Evolutionary conservation across 2,329 filamentous ascomycete genomes (phyloP).

Genomic region (Penicillium nordicum): DNA sequence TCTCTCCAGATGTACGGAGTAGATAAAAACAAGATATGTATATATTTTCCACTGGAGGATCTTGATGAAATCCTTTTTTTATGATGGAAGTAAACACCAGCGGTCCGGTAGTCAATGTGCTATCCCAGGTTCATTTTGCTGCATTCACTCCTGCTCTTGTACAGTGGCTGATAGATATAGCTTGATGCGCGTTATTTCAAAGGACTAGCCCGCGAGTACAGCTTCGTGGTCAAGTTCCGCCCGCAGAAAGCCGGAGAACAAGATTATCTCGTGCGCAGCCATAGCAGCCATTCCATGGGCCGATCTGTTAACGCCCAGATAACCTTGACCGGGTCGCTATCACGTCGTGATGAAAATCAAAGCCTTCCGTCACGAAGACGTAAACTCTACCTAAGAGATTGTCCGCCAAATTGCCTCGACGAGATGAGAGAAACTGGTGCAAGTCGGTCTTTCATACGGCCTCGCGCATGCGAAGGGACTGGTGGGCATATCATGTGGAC

Average conservation of each 20-base stretch:
- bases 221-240: conserved; percentile 57
- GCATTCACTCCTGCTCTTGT: no score
- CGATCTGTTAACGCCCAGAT: conserved; percentile 76
- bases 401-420: conserved; percentile 62
- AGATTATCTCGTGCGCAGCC: conserved; percentile 58
- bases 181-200: conserved; percentile 59
- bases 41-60: no score
- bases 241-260: conserved; percentile 58
- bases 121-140: conserved; percentile 47
- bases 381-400: conserved; percentile 62
- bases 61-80: no score
- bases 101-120: conserved; percentile 56
- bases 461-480: conserved; percentile 46
- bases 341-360: conserved; percentile 72
- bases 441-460: conserved; percentile 47
- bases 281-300: conserved; percentile 59
- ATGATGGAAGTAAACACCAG: conserved; percentile 51
- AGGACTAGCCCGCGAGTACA: conserved; percentile 56
- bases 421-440: conserved; percentile 66
- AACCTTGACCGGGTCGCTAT: conserved; percentile 71
- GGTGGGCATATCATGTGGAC: conserved; percentile 14
- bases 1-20: neutral
- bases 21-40: no score
- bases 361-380: conserved; percentile 53
- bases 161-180: conserved; percentile 24